Evolutionary conservation across 1,284 basidiomycete species (phyloP), one percentile per base, ranked within the genome.

Genomic region (Ceratobasidium sp.): DNA sequence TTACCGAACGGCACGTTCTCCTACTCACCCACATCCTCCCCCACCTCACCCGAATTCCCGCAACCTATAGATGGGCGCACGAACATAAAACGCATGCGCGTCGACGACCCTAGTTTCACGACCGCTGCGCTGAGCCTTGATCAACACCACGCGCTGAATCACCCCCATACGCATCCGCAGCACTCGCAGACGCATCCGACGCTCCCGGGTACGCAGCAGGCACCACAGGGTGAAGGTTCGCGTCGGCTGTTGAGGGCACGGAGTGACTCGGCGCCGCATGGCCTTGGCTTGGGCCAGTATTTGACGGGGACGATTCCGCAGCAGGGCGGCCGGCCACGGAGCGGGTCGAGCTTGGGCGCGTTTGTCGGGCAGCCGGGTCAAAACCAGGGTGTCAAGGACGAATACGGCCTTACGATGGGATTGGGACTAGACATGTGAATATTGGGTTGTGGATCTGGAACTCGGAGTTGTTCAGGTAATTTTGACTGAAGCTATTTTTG

Each of bases 31-130:
- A 62, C 73, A 7, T n/a, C 64, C 18, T 73, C 18, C 56, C 89
- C 89, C 1, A 90, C 90, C 0, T 82, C 84, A 1, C 78, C 85
- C 38, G 88, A 91, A 72, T 87, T 88, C 78, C 83, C 85, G 9
- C 63, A 67, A 42, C 30, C 8, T 14, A 49, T 54, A 54, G 63
- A 67, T 42, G 63, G 63, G 7, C 48, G 63, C 18, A 49, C 33
- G 18, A 46, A 64, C 28, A 48, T 64, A 11, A 67, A 67, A 25
- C 63, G 63, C 23, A 54, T 67, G 49, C 63, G 63, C 18, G 63
- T 67, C 11, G 63, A 67, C 9, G 63, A 67, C 3, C 36, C 30
- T 2, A 56, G 51, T 23, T 67, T 67, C 36, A n/a, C 44, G 28
- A 18, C 63, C 3, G 33, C 51, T 16, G 63, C n/a, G 21, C 48